Evolutionary conservation across 495 filamentous ascomycete species (phyloP).

Genomic region (Trichoderma reesei): DNA sequence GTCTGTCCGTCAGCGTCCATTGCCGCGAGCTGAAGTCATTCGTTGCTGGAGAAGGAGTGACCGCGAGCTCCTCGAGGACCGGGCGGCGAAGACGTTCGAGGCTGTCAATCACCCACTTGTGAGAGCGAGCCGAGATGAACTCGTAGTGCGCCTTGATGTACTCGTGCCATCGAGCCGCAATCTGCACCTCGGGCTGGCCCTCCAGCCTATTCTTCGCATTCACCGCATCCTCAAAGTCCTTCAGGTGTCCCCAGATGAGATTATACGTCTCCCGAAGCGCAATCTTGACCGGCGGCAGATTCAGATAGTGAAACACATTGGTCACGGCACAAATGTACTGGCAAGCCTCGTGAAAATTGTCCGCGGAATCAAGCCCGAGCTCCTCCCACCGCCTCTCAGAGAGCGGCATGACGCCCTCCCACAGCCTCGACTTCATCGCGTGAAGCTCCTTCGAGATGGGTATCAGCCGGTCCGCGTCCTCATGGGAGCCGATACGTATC

Average conservation of each 20-base stretch:
- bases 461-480: neutral
- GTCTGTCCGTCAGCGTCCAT: neutral
- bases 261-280: constrained; percentile 8
- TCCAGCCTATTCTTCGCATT: neutral
- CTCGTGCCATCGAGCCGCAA: constrained; percentile 7
- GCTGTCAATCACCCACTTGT: neutral
- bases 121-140: neutral
- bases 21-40: neutral
- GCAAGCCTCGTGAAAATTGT: constrained; percentile 1
- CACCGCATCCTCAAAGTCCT: neutral
- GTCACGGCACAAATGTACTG: neutral
- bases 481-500: neutral
- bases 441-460: neutral
- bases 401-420: constrained; percentile 9
- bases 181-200: neutral
- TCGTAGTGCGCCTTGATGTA: constrained; percentile 1
- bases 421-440: constrained; percentile 9
- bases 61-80: neutral
- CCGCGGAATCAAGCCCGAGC: neutral
- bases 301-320: constrained; percentile 6
- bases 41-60: neutral
- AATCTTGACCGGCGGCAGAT: neutral
- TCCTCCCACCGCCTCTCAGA: constrained; percentile 9
- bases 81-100: neutral
- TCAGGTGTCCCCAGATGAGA: neutral